A percentile compares a stretch with the other conserved stretches of the same genome.
Conservation (phyloP, 257 asterid species). For the Capsicum pubescens region DNA sequence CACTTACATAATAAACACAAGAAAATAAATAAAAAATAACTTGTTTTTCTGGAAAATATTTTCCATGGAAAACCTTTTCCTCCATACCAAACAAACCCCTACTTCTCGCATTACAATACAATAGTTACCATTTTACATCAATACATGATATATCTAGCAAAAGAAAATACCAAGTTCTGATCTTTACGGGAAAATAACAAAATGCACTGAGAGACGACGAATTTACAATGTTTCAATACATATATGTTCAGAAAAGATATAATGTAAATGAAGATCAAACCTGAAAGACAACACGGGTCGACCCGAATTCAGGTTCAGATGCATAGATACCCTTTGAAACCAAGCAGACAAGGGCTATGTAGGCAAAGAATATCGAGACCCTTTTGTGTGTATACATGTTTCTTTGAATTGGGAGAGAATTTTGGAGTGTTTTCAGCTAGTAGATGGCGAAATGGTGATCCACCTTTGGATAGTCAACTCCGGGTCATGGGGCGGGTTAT, state of each 20-base stretch:
- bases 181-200: neutral
- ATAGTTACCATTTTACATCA: neutral
- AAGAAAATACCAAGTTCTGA: neutral
- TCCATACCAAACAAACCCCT: too few relatives aligned
- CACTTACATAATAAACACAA: too few relatives aligned
- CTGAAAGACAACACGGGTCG: conserved; percentile 73
- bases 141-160: neutral
- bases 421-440: neutral
- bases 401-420: conserved; percentile 46
- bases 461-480: neutral
- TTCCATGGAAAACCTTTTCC: too few relatives aligned
- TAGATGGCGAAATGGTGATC: conserved; percentile 8
- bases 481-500: neutral
- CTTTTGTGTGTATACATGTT: conserved; percentile 41
- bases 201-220: neutral
- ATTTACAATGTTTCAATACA: neutral
- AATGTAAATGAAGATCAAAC: conserved; percentile 33
- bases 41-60: too few relatives aligned
- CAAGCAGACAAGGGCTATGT: conserved; percentile 40
- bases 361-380: conserved; percentile 39
- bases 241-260: neutral
- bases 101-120: neutral
- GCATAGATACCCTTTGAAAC: conserved; percentile 45
- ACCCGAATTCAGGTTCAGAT: conserved; percentile 59
- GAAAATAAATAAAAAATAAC: too few relatives aligned